These are phyloP conservation scores for Beauveria sp. DNA, from an alignment of 2,329 filamentous ascomycete genomes.

Conservation along the genomic window DNA sequence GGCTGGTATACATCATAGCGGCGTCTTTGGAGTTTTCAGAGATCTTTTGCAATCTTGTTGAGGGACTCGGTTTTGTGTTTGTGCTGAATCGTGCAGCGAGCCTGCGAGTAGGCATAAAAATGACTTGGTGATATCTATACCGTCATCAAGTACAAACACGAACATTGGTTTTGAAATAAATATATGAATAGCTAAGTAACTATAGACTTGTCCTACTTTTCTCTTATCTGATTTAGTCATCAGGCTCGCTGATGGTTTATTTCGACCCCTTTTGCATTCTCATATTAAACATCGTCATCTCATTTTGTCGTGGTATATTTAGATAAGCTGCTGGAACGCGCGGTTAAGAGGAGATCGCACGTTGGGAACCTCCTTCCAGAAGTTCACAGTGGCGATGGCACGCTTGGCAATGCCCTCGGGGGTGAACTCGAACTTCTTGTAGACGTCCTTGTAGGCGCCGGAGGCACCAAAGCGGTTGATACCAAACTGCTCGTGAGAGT, in stretches of 20 bases:
- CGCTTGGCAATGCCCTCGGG: slow-evolving; percentile 95
- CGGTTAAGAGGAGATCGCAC: slow-evolving; percentile 93
- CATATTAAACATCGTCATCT: not conserved
- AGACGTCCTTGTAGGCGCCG: slow-evolving; percentile 95
- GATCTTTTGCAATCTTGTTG: slow-evolving; percentile 9
- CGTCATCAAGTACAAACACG: not conserved
- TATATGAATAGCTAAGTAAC: not conserved
- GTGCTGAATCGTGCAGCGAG: not conserved
- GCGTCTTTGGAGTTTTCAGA: slow-evolving; percentile 12
- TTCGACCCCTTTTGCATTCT: not conserved
- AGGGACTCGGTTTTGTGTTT: not conserved
- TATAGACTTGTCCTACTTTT: not conserved
- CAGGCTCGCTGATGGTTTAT: not conserved
- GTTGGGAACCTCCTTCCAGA: slow-evolving; percentile 91
- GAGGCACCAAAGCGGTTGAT: slow-evolving; percentile 98
- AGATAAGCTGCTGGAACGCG: slow-evolving; percentile 95
- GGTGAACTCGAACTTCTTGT: slow-evolving; percentile 99
- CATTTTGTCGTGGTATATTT: slow-evolving; percentile 30
- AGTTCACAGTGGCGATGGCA: slow-evolving; percentile 82
- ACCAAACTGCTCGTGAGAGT: slow-evolving; percentile 98
- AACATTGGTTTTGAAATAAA: not conserved
- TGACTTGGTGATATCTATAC: not conserved
- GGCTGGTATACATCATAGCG: slow-evolving; percentile 11
- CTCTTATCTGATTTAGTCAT: not conserved
- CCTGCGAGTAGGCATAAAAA: not conserved